phyloP scores from a whole-genome alignment of 2,329 filamentous ascomycete species.

The Fonsecaea pedrosoi region DNA sequence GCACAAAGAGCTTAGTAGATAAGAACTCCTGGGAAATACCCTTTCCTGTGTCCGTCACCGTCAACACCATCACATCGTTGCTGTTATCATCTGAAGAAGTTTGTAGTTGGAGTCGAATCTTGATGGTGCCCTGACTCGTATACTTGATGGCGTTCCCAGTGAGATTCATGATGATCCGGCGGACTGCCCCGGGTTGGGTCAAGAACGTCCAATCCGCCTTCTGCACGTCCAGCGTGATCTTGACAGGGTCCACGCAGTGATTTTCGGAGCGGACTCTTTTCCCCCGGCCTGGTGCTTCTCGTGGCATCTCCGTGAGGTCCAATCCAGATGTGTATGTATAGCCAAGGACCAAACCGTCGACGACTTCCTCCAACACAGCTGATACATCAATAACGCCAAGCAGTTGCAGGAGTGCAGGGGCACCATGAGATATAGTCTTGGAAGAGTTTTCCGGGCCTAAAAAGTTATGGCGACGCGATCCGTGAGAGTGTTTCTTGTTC shows the following conservation, averaged over 20 bases:
- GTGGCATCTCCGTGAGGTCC: conserved; percentile 23
- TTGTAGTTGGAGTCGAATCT: conserved; percentile 41
- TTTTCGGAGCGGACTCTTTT: not conserved
- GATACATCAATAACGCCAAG: conserved; percentile 28
- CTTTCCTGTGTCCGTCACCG: conserved; percentile 66
- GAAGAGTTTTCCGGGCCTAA: conserved; percentile 26
- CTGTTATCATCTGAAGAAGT: conserved; percentile 26
- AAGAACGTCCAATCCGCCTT: conserved; percentile 41
- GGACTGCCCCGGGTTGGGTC: conserved; percentile 40
- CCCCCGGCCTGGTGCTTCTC: conserved; percentile 15
- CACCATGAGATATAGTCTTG: conserved; percentile 26
- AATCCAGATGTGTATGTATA: conserved; percentile 25
- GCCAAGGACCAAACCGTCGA: conserved; percentile 34
- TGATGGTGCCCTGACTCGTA: conserved; percentile 45
- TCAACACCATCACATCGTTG: conserved; percentile 44
- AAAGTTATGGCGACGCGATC: conserved; percentile 42
- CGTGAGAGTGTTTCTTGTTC: conserved; percentile 21
- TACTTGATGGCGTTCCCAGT: conserved; percentile 50
- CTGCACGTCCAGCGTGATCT: conserved; percentile 40
- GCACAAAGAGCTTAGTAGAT: conserved; percentile 62
- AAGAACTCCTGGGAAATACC: conserved; percentile 69
- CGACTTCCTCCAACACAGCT: conserved; percentile 31
- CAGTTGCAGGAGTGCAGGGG: conserved; percentile 30
- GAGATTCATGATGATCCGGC: conserved; percentile 49
- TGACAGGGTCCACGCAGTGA: conserved; percentile 18